Conservation (phyloP, 1,284 basidiomycete genomes). For the Sanghuangporus weigelae region DNA sequence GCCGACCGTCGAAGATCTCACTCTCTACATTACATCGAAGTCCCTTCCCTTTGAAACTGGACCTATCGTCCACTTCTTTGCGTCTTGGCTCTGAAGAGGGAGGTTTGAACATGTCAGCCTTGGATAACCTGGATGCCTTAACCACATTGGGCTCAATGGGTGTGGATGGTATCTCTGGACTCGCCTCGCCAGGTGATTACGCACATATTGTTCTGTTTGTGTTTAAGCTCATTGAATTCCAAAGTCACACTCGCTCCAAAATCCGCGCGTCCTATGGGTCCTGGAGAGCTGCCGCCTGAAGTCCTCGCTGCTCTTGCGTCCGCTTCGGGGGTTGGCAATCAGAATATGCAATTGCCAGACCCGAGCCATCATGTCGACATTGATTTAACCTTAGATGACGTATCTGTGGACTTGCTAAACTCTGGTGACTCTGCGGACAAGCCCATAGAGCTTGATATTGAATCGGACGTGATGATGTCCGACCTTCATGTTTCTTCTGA, state of each 20-base stretch:
- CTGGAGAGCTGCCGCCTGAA: conserved; percentile 50
- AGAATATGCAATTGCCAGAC: not conserved
- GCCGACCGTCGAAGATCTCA: conserved; percentile 69
- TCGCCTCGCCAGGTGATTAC: conserved; percentile 49
- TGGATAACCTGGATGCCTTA: conserved; percentile 16
- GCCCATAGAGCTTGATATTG: conserved; percentile 74
- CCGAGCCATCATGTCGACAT: conserved; percentile 28
- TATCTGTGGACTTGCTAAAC: conserved; percentile 22
- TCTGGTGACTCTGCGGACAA: conserved; percentile 66
- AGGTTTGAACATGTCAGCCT: conserved; percentile 40
- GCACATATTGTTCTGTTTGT: not conserved
- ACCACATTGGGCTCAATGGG: conserved; percentile 18
- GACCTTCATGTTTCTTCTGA: conserved; percentile 24
- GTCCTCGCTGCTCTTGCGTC: conserved; percentile 56
- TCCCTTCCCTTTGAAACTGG: conserved; percentile 62
- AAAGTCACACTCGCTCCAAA: conserved; percentile 68
- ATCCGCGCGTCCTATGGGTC: conserved; percentile 53
- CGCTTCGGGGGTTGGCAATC: conserved; percentile 26
- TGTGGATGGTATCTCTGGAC: conserved; percentile 29
- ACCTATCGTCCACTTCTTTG: conserved; percentile 61
- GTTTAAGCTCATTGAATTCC: not conserved
- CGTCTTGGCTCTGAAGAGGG: conserved; percentile 57
- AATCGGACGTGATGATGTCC: conserved; percentile 51
- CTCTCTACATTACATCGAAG: conserved; percentile 71
- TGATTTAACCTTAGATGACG: conserved; percentile 40